Base-by-base conservation (phyloP, 495 filamentous ascomycete species). In the Aspergillus baeticus region DNA sequence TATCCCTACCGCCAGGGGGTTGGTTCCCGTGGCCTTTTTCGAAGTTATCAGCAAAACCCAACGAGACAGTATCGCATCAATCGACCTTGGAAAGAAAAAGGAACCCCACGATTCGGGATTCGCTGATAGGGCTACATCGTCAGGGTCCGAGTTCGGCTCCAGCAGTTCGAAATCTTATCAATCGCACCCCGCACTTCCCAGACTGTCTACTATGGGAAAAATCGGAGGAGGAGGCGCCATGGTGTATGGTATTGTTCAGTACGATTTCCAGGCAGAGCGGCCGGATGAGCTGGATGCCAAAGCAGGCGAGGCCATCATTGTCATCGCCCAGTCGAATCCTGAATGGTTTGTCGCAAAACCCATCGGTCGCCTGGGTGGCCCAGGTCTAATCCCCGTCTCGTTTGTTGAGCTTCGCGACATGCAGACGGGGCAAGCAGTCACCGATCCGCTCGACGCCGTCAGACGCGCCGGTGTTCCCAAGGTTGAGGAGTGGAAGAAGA, bases 261-360 rank as follows among this genome's bases (percentile, higher is more conserved):
- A 98, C 66, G 95, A 98, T 70, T 98, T 98, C 73, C 82, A 90
- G 54, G 95, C 94, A 1, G 95, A 98, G 70, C 81, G 95, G 49
- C 89, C 92, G 2, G 95, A 98, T 61, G 94, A 98, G 71, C 72
- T 98, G 59, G 93, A 97, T 59, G 95, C 95, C 22, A 95, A 94
- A 69, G 85, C 87, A 43, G 95, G 94, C 53, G 94, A 98, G 70
- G 89, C 91, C 34, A 97, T 98, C 64, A 96, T 98, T 54, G 92
- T 98, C 23, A 98, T 98, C 67, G 94, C 94, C 36, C 94, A 97
- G 71, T 98, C 94, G n/a, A 97, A 98, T 63, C 92, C 93, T 34
- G 94, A 98, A 69, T 98, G 94, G 94, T 98, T 97, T 64, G 94
- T 98, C 63, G 95, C 95, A 14, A 98, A 98, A 73, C 95, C 94